phyloP scores from a whole-genome alignment of 257 asterid genomes.

The Solanum chilense region DNA sequence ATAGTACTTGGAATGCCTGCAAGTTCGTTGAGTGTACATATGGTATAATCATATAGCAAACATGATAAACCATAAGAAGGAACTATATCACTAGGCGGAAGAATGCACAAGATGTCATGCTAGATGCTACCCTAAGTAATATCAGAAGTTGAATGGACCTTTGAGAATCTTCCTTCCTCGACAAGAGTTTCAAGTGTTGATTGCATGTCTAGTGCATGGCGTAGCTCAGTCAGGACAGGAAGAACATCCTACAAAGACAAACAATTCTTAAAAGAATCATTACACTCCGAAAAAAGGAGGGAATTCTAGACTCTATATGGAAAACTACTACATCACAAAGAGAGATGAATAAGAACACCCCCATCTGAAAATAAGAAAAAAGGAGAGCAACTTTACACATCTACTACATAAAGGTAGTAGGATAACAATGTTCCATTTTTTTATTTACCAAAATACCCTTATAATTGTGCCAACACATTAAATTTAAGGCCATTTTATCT shows the following conservation, averaged over 20 bases:
- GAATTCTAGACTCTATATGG: neutral
- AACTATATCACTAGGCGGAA: neutral
- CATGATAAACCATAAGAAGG: neutral
- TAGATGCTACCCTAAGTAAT: conserved; percentile 9
- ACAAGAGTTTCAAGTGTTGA: conserved; percentile 72
- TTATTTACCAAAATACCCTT: neutral
- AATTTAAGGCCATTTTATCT: neutral
- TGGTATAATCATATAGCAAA: neutral
- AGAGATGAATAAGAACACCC: neutral
- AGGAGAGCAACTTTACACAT: neutral
- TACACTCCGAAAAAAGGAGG: neutral
- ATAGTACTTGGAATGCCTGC: conserved; percentile 92
- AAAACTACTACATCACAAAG: neutral
- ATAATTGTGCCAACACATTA: neutral
- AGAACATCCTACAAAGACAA: conserved; percentile 61
- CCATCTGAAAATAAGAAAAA: neutral
- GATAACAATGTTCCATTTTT: neutral
- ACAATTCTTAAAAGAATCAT: neutral
- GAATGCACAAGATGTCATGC: conserved; percentile 1
- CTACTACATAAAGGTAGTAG: neutral
- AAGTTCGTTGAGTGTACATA: conserved; percentile 3
- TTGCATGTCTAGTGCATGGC: conserved; percentile 80
- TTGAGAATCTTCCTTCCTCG: conserved; percentile 76
- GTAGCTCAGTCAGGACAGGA: conserved; percentile 75
- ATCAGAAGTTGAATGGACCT: conserved; percentile 43